Conservation (phyloP, 1,284 basidiomycete species). For the Stygiomarasmius scandens region DNA sequence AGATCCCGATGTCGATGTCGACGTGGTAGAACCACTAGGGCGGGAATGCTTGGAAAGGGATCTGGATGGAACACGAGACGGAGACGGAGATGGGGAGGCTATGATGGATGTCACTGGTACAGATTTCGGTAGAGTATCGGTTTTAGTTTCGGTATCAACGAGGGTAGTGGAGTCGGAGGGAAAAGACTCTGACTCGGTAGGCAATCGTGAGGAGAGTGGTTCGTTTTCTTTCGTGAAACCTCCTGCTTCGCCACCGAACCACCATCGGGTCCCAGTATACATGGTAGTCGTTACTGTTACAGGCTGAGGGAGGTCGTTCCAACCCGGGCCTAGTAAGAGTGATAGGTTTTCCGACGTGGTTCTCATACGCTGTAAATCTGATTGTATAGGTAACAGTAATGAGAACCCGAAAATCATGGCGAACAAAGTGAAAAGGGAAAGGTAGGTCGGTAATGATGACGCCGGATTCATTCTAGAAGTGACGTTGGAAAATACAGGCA, state of each 20-base stretch:
- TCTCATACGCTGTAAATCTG: constrained; percentile 41
- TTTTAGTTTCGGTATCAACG: background rate
- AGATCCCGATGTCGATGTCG: constrained; percentile 16
- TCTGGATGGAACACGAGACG: background rate
- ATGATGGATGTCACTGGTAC: constrained; percentile 18
- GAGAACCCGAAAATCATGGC: constrained; percentile 35
- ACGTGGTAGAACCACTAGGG: constrained; percentile 2
- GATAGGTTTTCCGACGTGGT: constrained; percentile 35
- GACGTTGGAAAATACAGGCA: constrained; percentile 24
- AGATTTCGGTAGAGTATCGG: constrained; percentile 7
- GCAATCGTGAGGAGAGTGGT: constrained; percentile 6
- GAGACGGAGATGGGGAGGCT: constrained; percentile 17
- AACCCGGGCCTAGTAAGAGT: constrained; percentile 23
- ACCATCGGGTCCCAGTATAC: constrained; percentile 23
- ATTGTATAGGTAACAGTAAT: constrained; percentile 36
- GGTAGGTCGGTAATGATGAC: constrained; percentile 18
- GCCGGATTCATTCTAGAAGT: constrained; percentile 8
- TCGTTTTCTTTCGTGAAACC: constrained; percentile 7
- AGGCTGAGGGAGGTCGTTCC: constrained; percentile 26
- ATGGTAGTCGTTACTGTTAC: constrained; percentile 43
- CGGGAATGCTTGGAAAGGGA: background rate
- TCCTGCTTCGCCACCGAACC: constrained; percentile 25
- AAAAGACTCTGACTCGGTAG: too few species aligned
- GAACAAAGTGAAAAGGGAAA: constrained; percentile 31
- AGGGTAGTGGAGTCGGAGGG: background rate